A percentile compares a stretch with the other conserved stretches of the same genome.
These are phyloP conservation scores for Pythium insidiosum DNA, from an alignment of 352 stramenopile genomes.

Conservation along the genomic window DNA sequence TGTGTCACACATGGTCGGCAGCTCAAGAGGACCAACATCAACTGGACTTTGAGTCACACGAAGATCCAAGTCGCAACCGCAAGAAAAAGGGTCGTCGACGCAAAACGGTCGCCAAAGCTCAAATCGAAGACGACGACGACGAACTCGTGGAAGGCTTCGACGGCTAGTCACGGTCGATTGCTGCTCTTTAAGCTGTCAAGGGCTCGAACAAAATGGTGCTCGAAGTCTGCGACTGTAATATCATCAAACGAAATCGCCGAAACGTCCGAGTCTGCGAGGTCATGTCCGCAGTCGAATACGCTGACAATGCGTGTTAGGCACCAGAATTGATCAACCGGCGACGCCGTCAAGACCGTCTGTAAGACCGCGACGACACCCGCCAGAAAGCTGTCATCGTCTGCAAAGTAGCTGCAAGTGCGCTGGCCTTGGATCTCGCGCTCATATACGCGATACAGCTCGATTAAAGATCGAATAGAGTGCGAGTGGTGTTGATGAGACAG, in stretches of 20 bases:
- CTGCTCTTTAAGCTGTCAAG: constrained; percentile 29
- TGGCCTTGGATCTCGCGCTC: constrained; percentile 6
- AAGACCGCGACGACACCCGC: constrained; percentile 1
- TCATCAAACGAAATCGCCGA: constrained; percentile 27
- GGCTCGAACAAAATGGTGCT: constrained; percentile 57
- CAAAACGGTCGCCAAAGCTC: constrained; percentile 19
- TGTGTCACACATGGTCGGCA: constrained; percentile 40
- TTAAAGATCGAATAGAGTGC: no score
- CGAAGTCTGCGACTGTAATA: constrained; percentile 35
- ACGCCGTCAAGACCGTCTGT: constrained; percentile 8
- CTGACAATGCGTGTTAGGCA: constrained; percentile 53
- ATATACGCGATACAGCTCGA: constrained; percentile 13
- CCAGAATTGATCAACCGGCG: constrained; percentile 59
- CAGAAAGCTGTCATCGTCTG: not conserved
- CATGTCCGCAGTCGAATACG: constrained; percentile 40
- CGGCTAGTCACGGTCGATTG: not conserved
- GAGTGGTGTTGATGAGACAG: no score
- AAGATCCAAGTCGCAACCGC: constrained; percentile 16
- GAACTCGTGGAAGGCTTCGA: constrained; percentile 27
- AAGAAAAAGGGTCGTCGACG: constrained; percentile 29
- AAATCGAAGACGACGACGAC: constrained; percentile 24
- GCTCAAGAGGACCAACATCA: constrained; percentile 61
- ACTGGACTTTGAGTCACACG: constrained; percentile 49
- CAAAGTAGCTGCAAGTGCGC: no score
- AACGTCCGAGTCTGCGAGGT: constrained; percentile 33